phyloP scores from a whole-genome alignment of 495 filamentous ascomycete genomes.

The Hypoxylon cercidicola region DNA sequence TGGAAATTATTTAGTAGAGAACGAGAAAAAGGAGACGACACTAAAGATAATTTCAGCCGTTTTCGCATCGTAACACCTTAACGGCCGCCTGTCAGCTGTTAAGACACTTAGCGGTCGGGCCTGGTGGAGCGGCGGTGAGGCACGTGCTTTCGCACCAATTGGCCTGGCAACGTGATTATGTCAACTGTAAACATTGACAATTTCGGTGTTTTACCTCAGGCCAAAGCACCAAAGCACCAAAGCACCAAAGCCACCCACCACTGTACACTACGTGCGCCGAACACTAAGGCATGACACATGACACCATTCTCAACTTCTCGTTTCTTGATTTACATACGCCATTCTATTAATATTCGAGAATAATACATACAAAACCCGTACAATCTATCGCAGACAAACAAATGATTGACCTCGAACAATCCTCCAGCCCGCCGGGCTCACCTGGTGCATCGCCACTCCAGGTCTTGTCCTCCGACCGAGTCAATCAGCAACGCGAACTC shows the following conservation, averaged over 20 bases:
- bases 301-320: not conserved
- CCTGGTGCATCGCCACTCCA: slow-evolving; percentile 69
- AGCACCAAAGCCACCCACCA: slow-evolving; percentile 13
- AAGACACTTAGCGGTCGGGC: too few relatives aligned
- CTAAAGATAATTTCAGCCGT: too few relatives aligned
- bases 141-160: slow-evolving; percentile 17
- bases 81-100: too few relatives aligned
- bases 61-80: too few relatives aligned
- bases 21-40: too few relatives aligned
- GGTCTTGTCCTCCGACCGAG: slow-evolving; percentile 81
- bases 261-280: not conserved
- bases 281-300: slow-evolving; percentile 13
- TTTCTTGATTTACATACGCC: slow-evolving; percentile 11
- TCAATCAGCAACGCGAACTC: slow-evolving; percentile 71
- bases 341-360: not conserved
- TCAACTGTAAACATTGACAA: slow-evolving; percentile 39
- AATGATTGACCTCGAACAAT: slow-evolving; percentile 44
- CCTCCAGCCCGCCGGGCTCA: slow-evolving; percentile 45
- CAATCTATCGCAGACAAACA: slow-evolving; percentile 13
- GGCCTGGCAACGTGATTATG: slow-evolving; percentile 40
- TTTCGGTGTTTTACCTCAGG: too few relatives aligned
- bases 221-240: too few relatives aligned
- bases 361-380: not conserved
- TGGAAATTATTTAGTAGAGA: too few relatives aligned
- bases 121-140: not conserved